Evolutionary conservation across 2,329 filamentous ascomycete genomes (phyloP).

Genomic region (Ophiosphaerella korrae): DNA sequence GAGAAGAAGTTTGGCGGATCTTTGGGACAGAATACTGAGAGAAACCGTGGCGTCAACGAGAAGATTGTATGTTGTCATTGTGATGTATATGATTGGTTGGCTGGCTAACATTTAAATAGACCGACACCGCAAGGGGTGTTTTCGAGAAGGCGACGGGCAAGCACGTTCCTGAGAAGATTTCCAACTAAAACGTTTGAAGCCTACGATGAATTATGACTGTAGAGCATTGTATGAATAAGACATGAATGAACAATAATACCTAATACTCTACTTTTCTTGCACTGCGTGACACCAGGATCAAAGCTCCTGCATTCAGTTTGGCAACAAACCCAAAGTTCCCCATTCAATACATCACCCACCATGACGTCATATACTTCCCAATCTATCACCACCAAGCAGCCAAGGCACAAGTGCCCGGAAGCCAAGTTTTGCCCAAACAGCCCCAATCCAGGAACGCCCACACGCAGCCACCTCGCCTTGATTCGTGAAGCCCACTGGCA

Average conservation of each 20-base stretch:
- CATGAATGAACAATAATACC: too few species aligned
- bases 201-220: neutral
- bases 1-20: conserved; percentile 53
- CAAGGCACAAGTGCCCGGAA: conserved; percentile 7
- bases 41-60: conserved; percentile 48
- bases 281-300: too few species aligned
- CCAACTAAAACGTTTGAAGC: conserved; percentile 45
- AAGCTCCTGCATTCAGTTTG: too few species aligned
- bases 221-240: neutral
- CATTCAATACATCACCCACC: too few species aligned
- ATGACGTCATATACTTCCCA: conserved; percentile 2
- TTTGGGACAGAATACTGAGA: conserved; percentile 39
- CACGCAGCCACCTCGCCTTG: too few species aligned
- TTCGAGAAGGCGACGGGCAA: conserved; percentile 60
- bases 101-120: conserved; percentile 31
- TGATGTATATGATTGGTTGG: neutral
- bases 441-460: too few species aligned
- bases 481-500: too few species aligned
- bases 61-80: conserved; percentile 38
- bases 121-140: conserved; percentile 54
- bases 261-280: too few species aligned
- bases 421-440: conserved; percentile 5
- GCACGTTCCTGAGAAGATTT: conserved; percentile 56
- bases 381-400: neutral
- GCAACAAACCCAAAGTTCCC: too few species aligned